Evolutionary conservation across 495 filamentous ascomycete species (phyloP), one percentile per base, ranked within the genome.

Genomic region (Friedmanniomyces endolithicus): DNA sequence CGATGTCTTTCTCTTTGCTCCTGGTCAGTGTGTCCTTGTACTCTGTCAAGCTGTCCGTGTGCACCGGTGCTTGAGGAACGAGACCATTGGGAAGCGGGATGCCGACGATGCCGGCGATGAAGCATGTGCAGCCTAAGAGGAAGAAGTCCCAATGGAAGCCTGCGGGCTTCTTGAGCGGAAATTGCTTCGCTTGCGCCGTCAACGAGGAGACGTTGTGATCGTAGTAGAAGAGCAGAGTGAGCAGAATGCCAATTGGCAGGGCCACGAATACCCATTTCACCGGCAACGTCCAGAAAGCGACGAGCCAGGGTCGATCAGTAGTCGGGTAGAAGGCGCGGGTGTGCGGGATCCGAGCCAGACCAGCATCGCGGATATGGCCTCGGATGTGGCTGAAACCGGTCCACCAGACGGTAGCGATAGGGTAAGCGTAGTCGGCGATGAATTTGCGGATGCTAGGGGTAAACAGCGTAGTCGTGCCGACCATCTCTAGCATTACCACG

Each of bases 131-230:
- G 14, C 90, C 90, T 1, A 96, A 81, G 25, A 96, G 80, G 75
- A 92, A 95, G 48, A 96, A 65, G 62, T 95, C 90, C 89, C 89
- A 96, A 73, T 95, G 90, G 67, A 96, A 96, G 11, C 90, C 90
- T 31, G 88, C 88, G 6, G 90, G 90, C 61, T 97, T 97, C 12
- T 77, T 77, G 20, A 96, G 78, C 1, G 90, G 90, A 63, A 95
- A 97, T 62, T 95, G 85, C 40, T 83, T 94, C 43, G 86, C 90
- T 69, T 96, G 90, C 8, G 88, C 88, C 45, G 90, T 94, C 50
- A 97, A 80, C 16, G 56, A 57, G 23, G 48, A 53, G 52, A 61
- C 54, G 52, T 65, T 64, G 63, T 96, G 90, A 64, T 97, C 90
- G 67, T 90, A 95, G 66, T 86, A 95, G 66, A 96, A 95, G 20